Conservation (phyloP, 805 yeast species). For the Sungouiozyma ichnusensis region DNA sequence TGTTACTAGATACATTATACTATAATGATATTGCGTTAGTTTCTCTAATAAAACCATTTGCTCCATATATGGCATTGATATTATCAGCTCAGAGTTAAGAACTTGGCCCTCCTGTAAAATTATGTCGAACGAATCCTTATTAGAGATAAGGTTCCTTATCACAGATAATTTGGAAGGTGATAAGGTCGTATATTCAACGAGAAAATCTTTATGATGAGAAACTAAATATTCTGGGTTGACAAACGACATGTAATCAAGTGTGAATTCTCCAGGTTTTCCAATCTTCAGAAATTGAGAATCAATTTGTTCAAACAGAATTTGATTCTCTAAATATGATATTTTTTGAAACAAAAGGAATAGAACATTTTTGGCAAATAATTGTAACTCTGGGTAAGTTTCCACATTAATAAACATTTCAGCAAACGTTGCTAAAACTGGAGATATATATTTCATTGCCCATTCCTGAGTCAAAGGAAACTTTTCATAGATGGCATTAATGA, state of each 20-base stretch:
- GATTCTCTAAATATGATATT: conserved; percentile 18
- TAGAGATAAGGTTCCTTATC: conserved; percentile 17
- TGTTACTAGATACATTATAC: conserved; percentile 10
- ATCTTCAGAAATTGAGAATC: conserved; percentile 16
- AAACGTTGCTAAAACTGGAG: conserved; percentile 7
- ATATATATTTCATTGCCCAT: conserved; percentile 12
- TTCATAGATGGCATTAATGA: conserved; percentile 6
- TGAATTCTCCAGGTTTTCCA: conserved; percentile 7
- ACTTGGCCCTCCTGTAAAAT: conserved; percentile 8
- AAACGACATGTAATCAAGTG: conserved; percentile 18
- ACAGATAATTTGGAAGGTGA: conserved; percentile 15
- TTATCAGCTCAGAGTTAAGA: conserved; percentile 12
- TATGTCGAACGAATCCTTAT: conserved; percentile 12
- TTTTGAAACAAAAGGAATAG: conserved; percentile 18
- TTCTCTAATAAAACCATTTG: conserved; percentile 24
- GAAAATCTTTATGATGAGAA: conserved; percentile 6
- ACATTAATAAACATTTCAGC: conserved; percentile 15
- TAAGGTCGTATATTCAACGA: conserved; percentile 8
- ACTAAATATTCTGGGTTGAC: conserved; percentile 23
- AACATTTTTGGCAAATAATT: conserved; percentile 12
- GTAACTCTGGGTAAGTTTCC: conserved; percentile 13
- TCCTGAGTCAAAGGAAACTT: not conserved
- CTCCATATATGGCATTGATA: conserved; percentile 24
- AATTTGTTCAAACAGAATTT: conserved; percentile 7
- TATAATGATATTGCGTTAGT: conserved; percentile 15